Base-by-base conservation (phyloP, 2,329 filamentous ascomycete species). In the Xylogone sp. region DNA sequence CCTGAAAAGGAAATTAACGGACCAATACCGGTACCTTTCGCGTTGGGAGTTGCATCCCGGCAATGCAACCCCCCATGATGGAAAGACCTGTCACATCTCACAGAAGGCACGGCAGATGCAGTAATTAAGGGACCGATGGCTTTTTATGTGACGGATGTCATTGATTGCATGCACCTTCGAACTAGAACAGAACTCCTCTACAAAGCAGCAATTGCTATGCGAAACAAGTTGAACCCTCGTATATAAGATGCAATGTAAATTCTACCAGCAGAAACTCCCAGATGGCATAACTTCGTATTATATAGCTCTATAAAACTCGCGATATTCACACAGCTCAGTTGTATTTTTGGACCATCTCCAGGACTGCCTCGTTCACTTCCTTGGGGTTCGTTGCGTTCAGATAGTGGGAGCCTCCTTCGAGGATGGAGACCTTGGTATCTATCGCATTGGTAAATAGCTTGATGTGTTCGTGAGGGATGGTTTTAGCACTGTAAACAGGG, bases 351-450 rank as follows among this genome's bases (percentile, higher is more conserved):
- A 68, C 61, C 50, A 70, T 64, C 6, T 61, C 60, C 31, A 80
- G 61, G 50, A 82, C 62, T 1, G 74, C 72, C 46, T 69, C 66
- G 46, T 73, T 68, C 0, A 72, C 67, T 56, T 78, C 75, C 49
- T 69, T 68, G 12, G 75, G 75, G 57, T 69, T 75, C 2, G 76
- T 76, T 0, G 72, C 74, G 51, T 72, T 77, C 44, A 79, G 58
- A 53, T 77, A 78, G 56, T 79, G 76, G 1, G 70, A 67, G 4
- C 71, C 76, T 0, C 69, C 71, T 45, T 77, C 68, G 1, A 78
- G 56, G 45, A 75, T 62, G 0, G 67, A 69, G 42, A 78, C 54
- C 3, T 68, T 75, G 7, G 72, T 70, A 55, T 77, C 74, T 10
- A 66, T 65, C 2, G 75, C 70, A 0, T 65, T 66, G 0, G 71